Evolutionary conservation across 2,329 filamentous ascomycete species (phyloP).

Genomic region (Colletotrichum ledebouriae): DNA sequence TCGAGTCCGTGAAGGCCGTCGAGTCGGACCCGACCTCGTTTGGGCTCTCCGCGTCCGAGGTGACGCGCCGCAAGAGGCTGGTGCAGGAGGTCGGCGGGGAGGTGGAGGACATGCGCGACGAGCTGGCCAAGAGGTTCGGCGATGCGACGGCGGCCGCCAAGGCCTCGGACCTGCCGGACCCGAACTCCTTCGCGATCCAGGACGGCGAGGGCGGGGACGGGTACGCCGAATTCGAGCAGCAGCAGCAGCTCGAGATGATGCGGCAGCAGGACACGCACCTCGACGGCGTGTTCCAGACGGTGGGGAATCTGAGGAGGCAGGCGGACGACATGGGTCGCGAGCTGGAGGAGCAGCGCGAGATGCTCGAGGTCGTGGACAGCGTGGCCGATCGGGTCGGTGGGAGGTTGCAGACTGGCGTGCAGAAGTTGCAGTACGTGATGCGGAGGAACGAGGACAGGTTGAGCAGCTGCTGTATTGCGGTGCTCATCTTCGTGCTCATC

Average conservation of each 20-base stretch:
- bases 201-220: constrained; percentile 69
- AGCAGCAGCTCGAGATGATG: constrained; percentile 93
- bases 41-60: constrained; percentile 86
- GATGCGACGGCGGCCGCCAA: constrained; percentile 49
- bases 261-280: constrained; percentile 93
- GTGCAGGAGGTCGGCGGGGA: constrained; percentile 92
- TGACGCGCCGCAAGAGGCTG: constrained; percentile 82
- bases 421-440: constrained; percentile 87
- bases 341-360: constrained; percentile 91
- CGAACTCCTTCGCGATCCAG: constrained; percentile 71
- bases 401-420: constrained; percentile 86
- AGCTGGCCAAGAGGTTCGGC: constrained; percentile 74
- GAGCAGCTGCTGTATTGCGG: constrained; percentile 91
- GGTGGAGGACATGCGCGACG: constrained; percentile 88
- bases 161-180: constrained; percentile 64
- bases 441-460: constrained; percentile 88
- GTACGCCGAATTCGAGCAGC: constrained; percentile 85
- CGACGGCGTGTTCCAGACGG: constrained; percentile 92
- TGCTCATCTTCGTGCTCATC: constrained; percentile 90
- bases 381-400: constrained; percentile 90
- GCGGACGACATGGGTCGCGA: constrained; percentile 97
- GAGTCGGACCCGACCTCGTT: constrained; percentile 90
- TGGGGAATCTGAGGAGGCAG: constrained; percentile 90
- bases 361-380: constrained; percentile 87
- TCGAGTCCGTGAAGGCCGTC: constrained; percentile 87